These are phyloP conservation scores for Saussurea involucrata DNA, from an alignment of 129 eudicot species.

Conservation along the genomic window DNA sequence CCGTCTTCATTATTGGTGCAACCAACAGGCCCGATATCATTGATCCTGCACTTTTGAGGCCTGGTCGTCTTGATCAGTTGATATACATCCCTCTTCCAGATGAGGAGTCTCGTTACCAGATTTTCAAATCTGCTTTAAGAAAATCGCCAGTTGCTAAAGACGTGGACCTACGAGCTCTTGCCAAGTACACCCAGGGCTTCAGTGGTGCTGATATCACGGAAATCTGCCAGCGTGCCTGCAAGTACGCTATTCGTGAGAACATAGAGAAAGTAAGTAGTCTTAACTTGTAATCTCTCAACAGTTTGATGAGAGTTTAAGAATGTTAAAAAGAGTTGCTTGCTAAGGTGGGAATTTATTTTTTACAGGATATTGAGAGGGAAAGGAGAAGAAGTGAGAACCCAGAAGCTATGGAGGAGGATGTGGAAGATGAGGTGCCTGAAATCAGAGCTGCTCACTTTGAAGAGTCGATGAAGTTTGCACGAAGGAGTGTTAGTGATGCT, in stretches of 20 bases:
- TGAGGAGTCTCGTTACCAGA: constrained; percentile 54
- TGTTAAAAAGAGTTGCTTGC: neutral
- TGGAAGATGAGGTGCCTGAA: constrained; percentile 68
- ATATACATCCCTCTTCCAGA: constrained; percentile 85
- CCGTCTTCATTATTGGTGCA: constrained; percentile 89
- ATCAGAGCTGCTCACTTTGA: constrained; percentile 71
- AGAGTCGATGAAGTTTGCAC: constrained; percentile 92
- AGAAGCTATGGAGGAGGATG: constrained; percentile 77
- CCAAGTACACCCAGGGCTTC: constrained; percentile 81
- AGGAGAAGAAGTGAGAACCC: constrained; percentile 61
- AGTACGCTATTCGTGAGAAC: constrained; percentile 75
- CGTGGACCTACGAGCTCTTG: constrained; percentile 61
- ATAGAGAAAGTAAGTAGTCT: constrained; percentile 54
- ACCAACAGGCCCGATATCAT: constrained; percentile 90
- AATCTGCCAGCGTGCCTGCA: constrained; percentile 77
- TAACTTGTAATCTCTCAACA: neutral
- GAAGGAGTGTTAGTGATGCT: constrained; percentile 96
- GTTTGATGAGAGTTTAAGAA: neutral
- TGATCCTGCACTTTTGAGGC: constrained; percentile 72
- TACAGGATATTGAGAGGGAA: constrained; percentile 73
- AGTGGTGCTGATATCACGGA: constrained; percentile 81
- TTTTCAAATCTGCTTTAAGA: constrained; percentile 58
- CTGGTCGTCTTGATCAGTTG: constrained; percentile 74
- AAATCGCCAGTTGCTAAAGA: constrained; percentile 69
- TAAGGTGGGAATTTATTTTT: neutral